A percentile compares a stretch with the other conserved stretches of the same genome.
These are phyloP conservation scores for Nakazawaea anatomiae DNA, from an alignment of 805 yeast genomes.

Conservation along the genomic window DNA sequence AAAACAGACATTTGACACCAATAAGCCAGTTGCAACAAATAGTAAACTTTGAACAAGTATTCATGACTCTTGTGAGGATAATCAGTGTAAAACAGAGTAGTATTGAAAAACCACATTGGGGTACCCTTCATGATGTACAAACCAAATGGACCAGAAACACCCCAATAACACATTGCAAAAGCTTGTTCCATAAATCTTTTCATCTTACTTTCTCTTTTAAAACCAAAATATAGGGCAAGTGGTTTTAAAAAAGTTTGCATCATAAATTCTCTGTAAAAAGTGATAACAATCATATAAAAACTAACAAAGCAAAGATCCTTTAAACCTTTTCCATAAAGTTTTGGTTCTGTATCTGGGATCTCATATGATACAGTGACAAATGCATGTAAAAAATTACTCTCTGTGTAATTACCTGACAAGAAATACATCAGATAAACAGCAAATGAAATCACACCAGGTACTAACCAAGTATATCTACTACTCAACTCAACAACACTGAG, in stretches of 20 bases:
- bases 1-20: conserved; percentile 96
- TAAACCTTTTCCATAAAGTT: conserved; percentile 75
- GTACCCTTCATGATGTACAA: conserved; percentile 78
- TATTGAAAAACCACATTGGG: conserved; percentile 88
- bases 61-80: conserved; percentile 83
- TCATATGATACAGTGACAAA: conserved; percentile 64
- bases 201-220: conserved; percentile 49
- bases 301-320: conserved; percentile 77
- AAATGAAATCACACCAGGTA: conserved; percentile 48
- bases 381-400: conserved; percentile 54
- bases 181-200: conserved; percentile 91
- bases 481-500: conserved; percentile 53
- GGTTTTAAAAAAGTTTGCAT: conserved; percentile 83
- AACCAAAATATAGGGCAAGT: conserved; percentile 48
- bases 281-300: conserved; percentile 80
- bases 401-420: conserved; percentile 51
- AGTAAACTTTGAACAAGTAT: conserved; percentile 68
- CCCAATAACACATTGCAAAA: conserved; percentile 77
- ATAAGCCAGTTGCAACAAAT: conserved; percentile 89
- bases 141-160: conserved; percentile 79
- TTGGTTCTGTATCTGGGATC: conserved; percentile 50
- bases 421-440: conserved; percentile 38
- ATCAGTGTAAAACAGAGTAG: conserved; percentile 67
- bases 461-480: conserved; percentile 65
- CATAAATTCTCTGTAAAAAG: conserved; percentile 83